Conservation (phyloP, 306 rosid genomes). For the Cicer bijugum region DNA sequence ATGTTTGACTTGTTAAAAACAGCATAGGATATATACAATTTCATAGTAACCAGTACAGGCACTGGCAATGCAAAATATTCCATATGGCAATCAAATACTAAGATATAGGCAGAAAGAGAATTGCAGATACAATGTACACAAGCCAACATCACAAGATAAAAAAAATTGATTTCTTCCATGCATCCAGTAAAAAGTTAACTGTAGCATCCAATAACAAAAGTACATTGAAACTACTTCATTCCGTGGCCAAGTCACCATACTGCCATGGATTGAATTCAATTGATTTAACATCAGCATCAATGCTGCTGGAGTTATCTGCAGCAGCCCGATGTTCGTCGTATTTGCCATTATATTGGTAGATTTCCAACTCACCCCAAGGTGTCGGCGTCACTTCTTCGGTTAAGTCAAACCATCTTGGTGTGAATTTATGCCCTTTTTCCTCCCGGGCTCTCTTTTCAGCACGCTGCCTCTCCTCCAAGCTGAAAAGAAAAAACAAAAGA, state of each 20-base stretch:
- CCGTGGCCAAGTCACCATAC: constrained; percentile 60
- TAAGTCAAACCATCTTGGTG: constrained; percentile 83
- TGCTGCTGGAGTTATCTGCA: constrained; percentile 53
- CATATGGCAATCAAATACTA: constrained; percentile 27
- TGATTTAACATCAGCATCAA: constrained; percentile 54
- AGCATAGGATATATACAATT: constrained; percentile 22
- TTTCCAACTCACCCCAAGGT: constrained; percentile 96
- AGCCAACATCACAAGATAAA: constrained; percentile 39
- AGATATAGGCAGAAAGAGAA: constrained; percentile 29
- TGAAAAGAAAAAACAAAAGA: constrained; percentile 40
- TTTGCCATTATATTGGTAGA: constrained; percentile 75
- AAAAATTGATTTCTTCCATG: constrained; percentile 42
- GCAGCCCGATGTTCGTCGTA: constrained; percentile 67
- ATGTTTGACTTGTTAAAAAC: not conserved
- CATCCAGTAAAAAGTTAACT: constrained; percentile 39
- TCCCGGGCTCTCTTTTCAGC: constrained; percentile 82
- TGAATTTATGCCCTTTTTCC: constrained; percentile 58
- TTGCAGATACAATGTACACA: constrained; percentile 42
- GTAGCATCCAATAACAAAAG: constrained; percentile 43
- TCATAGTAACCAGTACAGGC: constrained; percentile 21
- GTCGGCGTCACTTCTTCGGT: constrained; percentile 78
- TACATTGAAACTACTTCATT: constrained; percentile 48
- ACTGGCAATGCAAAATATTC: constrained; percentile 22
- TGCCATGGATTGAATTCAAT: constrained; percentile 89
- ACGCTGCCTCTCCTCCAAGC: constrained; percentile 94